Base-by-base conservation (phyloP, 371 early-diverging fungal genomes). In the Circinella minor region DNA sequence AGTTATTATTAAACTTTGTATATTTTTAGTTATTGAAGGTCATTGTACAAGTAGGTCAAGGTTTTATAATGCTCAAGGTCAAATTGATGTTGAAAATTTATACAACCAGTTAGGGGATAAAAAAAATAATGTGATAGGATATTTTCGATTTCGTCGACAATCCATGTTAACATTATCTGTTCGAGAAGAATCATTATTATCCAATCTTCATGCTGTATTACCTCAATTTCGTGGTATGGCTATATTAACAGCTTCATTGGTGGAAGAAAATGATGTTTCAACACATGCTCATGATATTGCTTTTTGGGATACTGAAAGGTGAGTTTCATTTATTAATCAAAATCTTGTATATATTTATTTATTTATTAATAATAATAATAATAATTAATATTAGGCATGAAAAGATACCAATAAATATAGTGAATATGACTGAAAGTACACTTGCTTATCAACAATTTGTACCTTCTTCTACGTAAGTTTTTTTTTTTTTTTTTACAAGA, bases 81-180 rank as follows among this genome's bases (percentile, higher is more conserved):
- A 63, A 18, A 60, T 61, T 10, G 51, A 66, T 14, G 27, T 37
- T 18, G 55, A 66, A 9, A 61, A 34, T 36, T 34, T 71, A 36
- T 13, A 38, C 34, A 55, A 60, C 37, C 68, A 65, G 36, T n/a
- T 59, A 9, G 48, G 54, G 11, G 55, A 62, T 8, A 55, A 37
- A 37, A 57, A 57, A 14, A 54, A 49, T 0, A 38, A 36, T 4
- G 69, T 73, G 1, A 38, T 73, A 36, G 73, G 73, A 5, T 73
- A 69, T n/a, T 73, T 73, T 66, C 65, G 66, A 20, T 73, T 73
- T 57, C 65, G 73, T 47, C 65, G 73, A n/a, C 68, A 73, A 14
- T 59, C 73, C 3, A 51, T 48, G 7, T 47, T 73, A 13, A 54
- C 63, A 17, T 38, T 73, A 8, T 73, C 73, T 11, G 69, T 62